A percentile compares a stretch with the other conserved stretches of the same genome.
Conservation (phyloP, 2,329 filamentous ascomycete species). For the Bimuria novae-zelandiae region DNA sequence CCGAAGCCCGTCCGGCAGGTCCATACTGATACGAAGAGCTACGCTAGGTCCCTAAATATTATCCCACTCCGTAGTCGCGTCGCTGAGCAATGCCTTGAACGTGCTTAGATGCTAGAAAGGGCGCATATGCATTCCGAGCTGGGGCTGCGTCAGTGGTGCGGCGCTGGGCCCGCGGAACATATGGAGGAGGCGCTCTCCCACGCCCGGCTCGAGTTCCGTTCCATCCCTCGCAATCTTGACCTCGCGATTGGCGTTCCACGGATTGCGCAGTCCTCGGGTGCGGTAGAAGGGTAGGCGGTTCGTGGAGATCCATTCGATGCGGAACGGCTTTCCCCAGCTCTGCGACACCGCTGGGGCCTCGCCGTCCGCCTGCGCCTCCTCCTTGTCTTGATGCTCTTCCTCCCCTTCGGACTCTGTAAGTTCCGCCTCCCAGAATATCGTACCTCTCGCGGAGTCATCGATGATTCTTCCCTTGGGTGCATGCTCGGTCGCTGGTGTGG, state of each 20-base stretch:
- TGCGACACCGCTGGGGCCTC: slow-evolving; percentile 52
- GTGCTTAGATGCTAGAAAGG: slow-evolving; percentile 32
- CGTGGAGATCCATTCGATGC: slow-evolving; percentile 87
- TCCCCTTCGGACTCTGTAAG: slow-evolving; percentile 59
- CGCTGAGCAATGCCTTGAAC: too few relatives aligned
- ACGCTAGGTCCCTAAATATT: too few relatives aligned
- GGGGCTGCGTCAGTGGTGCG: slow-evolving; percentile 27
- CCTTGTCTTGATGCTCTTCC: slow-evolving; percentile 51
- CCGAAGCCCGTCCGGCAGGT: slow-evolving; percentile 20
- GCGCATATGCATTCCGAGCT: slow-evolving; percentile 29
- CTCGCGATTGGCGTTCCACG: slow-evolving; percentile 93
- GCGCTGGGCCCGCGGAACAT: slow-evolving; percentile 66
- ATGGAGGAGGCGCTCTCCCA: slow-evolving; percentile 75
- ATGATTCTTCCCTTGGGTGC: slow-evolving; percentile 86
- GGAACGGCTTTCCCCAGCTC: slow-evolving; percentile 89
- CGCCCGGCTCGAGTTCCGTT: slow-evolving; percentile 83
- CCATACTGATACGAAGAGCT: not conserved
- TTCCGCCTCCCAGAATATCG: slow-evolving; percentile 94
- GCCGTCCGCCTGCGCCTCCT: slow-evolving; percentile 47
- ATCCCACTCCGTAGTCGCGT: too few relatives aligned
- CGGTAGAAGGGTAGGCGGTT: slow-evolving; percentile 84
- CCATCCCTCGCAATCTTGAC: slow-evolving; percentile 96
- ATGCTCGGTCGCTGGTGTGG: slow-evolving; percentile 75
- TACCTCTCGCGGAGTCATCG: slow-evolving; percentile 89
- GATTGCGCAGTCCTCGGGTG: slow-evolving; percentile 84